Evolutionary conservation across 1,284 basidiomycete species (phyloP), one percentile per base, ranked within the genome.

Genomic region (Apiotrichum gracile): DNA sequence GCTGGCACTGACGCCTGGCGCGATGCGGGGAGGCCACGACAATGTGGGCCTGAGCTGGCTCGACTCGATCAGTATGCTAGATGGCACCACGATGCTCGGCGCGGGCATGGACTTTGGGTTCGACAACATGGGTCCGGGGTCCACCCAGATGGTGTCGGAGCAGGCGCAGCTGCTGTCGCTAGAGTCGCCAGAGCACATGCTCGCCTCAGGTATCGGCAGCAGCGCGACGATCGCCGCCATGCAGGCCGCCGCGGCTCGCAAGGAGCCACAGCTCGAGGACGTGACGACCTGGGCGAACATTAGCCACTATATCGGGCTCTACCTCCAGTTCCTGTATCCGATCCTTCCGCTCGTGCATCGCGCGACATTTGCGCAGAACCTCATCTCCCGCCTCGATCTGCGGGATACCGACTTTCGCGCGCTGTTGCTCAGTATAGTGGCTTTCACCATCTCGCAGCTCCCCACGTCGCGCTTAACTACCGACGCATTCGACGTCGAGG

Each of bases 391-490:
- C 35, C 54, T 69, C 42, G 74, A 76, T 59, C 51, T 65, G 44
- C 46, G 63, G 22, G 74, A 76, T 53, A 67, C 62, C 26, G 70
- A 74, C 49, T 76, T 76, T 48, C 63, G 72, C 24, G 72, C 74
- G 1, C 55, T 76, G 13, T 55, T 76, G 10, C 56, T 76, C 21
- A 70, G 68, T 49, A 68, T 76, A 4, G 72, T 75, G 37, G 70
- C 72, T 16, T 74, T 73, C 55, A 71, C 72, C 26, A 74, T 76
- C 24, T 73, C 69, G 1, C 74, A 76, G 49, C 60, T 73, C 2
- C 74, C 74, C 21, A 71, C 69, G 1, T 64, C 58, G 10, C 64
- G 70, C 13, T 62, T 76, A 39, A 61, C 71, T 16, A 69, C 61
- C 26, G 70, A 72, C 12, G 61, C 65, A 49, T 74, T 66, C 43